These are phyloP conservation scores for Syzygium syzygioides DNA, from an alignment of 441 rosid species.

Conservation along the genomic window DNA sequence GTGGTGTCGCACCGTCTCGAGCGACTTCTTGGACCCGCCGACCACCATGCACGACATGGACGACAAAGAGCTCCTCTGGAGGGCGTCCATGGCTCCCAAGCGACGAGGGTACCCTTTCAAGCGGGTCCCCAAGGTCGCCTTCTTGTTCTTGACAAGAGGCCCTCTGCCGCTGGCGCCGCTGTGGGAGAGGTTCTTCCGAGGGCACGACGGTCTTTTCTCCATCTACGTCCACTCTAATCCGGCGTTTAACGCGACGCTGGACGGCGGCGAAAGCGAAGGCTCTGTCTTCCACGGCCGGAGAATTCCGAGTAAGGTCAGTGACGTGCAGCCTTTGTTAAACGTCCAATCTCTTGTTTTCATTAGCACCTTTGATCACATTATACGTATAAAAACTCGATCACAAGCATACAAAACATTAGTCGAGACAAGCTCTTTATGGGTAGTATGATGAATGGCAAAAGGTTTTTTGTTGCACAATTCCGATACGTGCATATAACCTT, in stretches of 20 bases:
- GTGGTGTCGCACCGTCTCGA: background rate
- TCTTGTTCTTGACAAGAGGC: constrained; percentile 56
- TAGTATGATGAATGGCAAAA: fast-evolving
- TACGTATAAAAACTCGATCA: background rate
- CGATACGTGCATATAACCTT: background rate
- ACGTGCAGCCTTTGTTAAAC: background rate
- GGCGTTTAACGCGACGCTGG: constrained; percentile 15
- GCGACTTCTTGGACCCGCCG: constrained; percentile 11
- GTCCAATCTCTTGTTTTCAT: background rate
- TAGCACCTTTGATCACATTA: background rate
- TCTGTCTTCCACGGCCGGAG: constrained; percentile 42
- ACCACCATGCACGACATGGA: constrained; percentile 34
- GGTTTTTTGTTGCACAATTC: background rate
- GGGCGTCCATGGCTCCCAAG: constrained; percentile 32
- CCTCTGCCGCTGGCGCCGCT: constrained; percentile 43
- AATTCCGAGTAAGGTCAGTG: constrained; percentile 61
- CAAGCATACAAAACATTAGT: background rate
- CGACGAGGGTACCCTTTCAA: constrained; percentile 16
- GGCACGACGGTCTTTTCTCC: constrained; percentile 37
- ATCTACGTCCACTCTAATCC: constrained; percentile 53
- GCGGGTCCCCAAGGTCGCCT: constrained; percentile 44
- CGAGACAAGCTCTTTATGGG: background rate
- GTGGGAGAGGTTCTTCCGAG: constrained; percentile 55
- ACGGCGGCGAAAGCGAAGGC: constrained; percentile 8
- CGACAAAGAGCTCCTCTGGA: constrained; percentile 32